Base-by-base conservation (phyloP, 805 yeast genomes). In the Diddensiella santjacobensis region DNA sequence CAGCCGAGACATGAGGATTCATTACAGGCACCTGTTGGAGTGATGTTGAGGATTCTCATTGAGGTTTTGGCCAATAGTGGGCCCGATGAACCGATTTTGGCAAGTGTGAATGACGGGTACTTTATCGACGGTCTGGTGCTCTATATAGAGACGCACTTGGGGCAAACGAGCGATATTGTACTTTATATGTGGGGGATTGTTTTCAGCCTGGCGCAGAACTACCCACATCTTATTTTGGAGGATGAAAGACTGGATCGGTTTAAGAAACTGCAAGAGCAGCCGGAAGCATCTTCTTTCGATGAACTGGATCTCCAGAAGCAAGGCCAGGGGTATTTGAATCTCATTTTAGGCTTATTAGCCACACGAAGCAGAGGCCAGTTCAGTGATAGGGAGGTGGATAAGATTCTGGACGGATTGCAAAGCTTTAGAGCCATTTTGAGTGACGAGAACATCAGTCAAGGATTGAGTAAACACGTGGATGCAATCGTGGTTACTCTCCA, bases 281-380 rank as follows among this genome's bases (percentile, higher is more conserved):
- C 11, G 8, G 31, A 26, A 13, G 11, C 8, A 8, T 26, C 31
- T 11, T 26, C 31, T 11, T 15, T 23, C n/a, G 47, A 29, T 24
- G 15, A 20, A 13, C 26, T n/a, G 3, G 15, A n/a, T 6, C 38
- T 23, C 3, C 22, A 13, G 17, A 36, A 23, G 31, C 45, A 46
- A 20, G 24, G 37, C 17, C 23, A 29, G 8, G 53, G 53, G 20
- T 50, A 35, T 23, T 22, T 19, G 22, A 46, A 40, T 29, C 47
- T 50, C 17, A 24, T 42, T 17, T 35, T 50, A 15, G 53, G 53
- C 3, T 36, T 47, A 18, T n/a, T 47, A 22, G 45, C 45, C 2
- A 22, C 40, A 13, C 20, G 30, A n/a, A 24, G 15, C 3, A 5
- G 11, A 20, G n/a, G 19, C 4, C 20, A 42, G 3, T 42, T 47